Conservation (phyloP, 2,329 filamentous ascomycete genomes). For the Botrytis deweyae region DNA sequence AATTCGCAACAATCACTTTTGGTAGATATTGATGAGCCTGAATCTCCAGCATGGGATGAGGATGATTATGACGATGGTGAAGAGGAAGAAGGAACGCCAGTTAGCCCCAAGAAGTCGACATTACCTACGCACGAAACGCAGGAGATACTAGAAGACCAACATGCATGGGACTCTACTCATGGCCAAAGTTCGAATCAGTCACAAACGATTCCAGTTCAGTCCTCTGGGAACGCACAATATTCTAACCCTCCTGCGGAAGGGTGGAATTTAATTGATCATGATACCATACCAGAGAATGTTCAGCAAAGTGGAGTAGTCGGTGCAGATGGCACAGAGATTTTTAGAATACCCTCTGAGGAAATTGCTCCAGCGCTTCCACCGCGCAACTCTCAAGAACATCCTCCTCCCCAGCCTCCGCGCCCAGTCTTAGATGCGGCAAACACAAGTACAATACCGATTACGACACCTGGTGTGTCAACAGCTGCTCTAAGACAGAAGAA, state of each 20-base stretch:
- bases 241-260: constrained; percentile 29
- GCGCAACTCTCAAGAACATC: constrained; percentile 30
- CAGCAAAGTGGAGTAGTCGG: constrained; percentile 34
- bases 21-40: constrained; percentile 35
- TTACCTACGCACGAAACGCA: constrained; percentile 25
- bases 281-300: constrained; percentile 21
- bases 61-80: constrained; percentile 29
- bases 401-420: constrained; percentile 34
- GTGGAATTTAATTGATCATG: constrained; percentile 37
- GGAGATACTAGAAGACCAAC: constrained; percentile 33
- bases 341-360: constrained; percentile 25
- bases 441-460: constrained; percentile 25
- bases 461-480: constrained; percentile 19
- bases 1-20: constrained; percentile 29
- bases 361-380: constrained; percentile 35
- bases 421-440: constrained; percentile 27
- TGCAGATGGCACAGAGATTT: constrained; percentile 25
- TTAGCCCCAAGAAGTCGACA: constrained; percentile 21
- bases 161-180: constrained; percentile 34
- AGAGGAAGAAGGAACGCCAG: neutral
- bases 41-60: constrained; percentile 40
- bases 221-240: constrained; percentile 22
- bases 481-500: constrained; percentile 33
- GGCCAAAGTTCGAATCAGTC: constrained; percentile 21
- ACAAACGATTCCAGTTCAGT: neutral